These are phyloP conservation scores for Cylindrotheca fusiformis DNA, from an alignment of 108 stramenopile genomes.

Conservation along the genomic window DNA sequence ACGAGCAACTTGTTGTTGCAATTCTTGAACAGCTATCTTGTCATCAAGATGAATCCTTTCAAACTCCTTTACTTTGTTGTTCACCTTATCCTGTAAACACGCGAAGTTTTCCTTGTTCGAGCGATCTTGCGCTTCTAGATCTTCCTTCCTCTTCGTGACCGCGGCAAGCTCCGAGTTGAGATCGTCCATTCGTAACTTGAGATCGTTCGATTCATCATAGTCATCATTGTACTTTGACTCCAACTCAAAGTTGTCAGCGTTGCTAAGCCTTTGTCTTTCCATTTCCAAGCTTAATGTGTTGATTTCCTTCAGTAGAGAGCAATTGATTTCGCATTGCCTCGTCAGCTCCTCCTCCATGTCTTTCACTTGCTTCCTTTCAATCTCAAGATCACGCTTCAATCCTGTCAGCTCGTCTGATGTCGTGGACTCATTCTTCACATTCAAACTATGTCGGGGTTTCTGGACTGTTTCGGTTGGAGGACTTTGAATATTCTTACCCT, in stretches of 20 bases:
- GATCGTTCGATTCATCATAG: conserved; percentile 6
- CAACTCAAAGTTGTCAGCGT: background rate
- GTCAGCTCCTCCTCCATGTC: conserved; percentile 35
- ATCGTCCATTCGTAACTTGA: conserved; percentile 7
- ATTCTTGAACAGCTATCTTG: conserved; percentile 8
- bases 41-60: conserved; percentile 13
- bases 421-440: background rate
- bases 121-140: conserved; percentile 9
- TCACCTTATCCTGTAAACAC: conserved; percentile 4
- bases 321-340: conserved; percentile 31
- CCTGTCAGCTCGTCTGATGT: conserved; percentile 6
- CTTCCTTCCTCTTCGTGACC: conserved; percentile 6
- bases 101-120: conserved; percentile 11
- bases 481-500: background rate
- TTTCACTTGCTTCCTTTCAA: conserved; percentile 18
- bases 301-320: conserved; percentile 28
- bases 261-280: conserved; percentile 4
- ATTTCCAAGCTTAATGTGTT: conserved; percentile 3
- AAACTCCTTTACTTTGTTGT: conserved; percentile 14
- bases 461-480: background rate
- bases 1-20: conserved; percentile 19
- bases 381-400: conserved; percentile 19
- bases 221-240: conserved; percentile 4
- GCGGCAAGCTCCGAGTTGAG: conserved; percentile 6
- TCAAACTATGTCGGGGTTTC: background rate